Evolutionary conservation across 345 rosid genomes (phyloP), one percentile per base, ranked within the genome.

Genomic region (Cardiospermum halicacabum): DNA sequence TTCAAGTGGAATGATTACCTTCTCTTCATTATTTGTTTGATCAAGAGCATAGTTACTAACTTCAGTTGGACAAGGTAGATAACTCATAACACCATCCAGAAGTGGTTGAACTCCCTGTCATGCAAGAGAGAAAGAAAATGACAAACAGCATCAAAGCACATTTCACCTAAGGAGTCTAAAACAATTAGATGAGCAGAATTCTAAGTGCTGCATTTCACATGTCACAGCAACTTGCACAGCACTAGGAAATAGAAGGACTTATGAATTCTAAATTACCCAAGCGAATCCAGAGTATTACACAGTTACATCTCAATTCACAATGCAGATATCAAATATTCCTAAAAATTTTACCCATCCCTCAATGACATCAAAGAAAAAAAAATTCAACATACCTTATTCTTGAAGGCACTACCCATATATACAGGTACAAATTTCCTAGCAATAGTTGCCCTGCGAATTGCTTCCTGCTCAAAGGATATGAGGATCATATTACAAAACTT

Each of bases 371-470:
- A 24, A 65, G n/a, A n/a, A 40, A 53, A 60, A 24, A 25, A 34
- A 42, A n/a, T 3, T 54, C 30, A 68, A 42, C 51, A 54, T 77
- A 91, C 99, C 99, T 91, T 95, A 78, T 95, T 95, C 77, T 91
- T 95, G 80, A 95, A 91, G 36, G 97, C 99, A 76, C 97, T 91
- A 3, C 99, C 99, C 97, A 95, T 95, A 75, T 91, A 95, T 57
- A 95, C 96, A 49, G 98, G 97, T 34, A 95, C 82, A 73, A 95
- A 95, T 75, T 87, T 95, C 58, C 74, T 82, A n/a, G 92, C 94
- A 42, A 87, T 42, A n/a, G 99, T 95, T 70, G 96, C 96, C 78
- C 99, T 81, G 60, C 96, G 97, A 72, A 95, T 75, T 56, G 96
- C 99, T 72, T 78, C 96, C 99, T 95, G 75, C 75, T 64, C 55